These are phyloP conservation scores for Kwoniella heveanensis DNA, from an alignment of 768 basidiomycete species.

Conservation along the genomic window DNA sequence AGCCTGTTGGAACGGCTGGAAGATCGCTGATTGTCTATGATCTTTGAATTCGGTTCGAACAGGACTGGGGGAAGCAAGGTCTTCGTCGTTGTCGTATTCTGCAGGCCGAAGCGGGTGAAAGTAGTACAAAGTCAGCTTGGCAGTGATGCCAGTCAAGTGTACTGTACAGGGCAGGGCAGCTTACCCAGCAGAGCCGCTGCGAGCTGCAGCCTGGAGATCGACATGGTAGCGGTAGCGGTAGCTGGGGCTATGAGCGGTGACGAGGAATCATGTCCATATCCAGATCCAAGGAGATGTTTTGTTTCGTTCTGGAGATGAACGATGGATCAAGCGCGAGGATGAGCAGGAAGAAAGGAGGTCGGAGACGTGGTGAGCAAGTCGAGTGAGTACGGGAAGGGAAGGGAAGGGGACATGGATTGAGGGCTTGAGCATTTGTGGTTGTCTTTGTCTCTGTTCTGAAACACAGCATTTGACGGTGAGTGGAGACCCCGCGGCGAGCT, in stretches of 20 bases:
- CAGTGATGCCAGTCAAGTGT: no score
- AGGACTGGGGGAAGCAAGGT: constrained; percentile 63
- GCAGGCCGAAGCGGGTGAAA: no score
- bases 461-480: background rate
- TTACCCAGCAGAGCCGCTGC: constrained; percentile 24
- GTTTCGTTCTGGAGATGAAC: no score
- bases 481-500: no score
- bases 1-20: constrained; percentile 27
- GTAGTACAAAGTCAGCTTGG: background rate
- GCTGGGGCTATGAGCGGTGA: no score
- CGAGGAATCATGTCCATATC: background rate
- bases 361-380: no score
- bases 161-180: no score
- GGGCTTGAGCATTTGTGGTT: background rate
- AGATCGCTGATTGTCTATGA: constrained; percentile 38
- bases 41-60: constrained; percentile 2
- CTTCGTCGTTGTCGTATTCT: constrained; percentile 92
- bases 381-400: no score
- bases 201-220: constrained; percentile 21
- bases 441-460: background rate
- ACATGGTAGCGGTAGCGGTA: constrained; percentile 3
- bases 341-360: background rate
- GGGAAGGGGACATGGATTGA: background rate
- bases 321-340: no score
- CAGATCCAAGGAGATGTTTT: no score